A percentile compares a stretch with the other conserved stretches of the same genome.
Conservation (phyloP, 2,329 filamentous ascomycete genomes). For the Trichoderma citrinoviride region DNA sequence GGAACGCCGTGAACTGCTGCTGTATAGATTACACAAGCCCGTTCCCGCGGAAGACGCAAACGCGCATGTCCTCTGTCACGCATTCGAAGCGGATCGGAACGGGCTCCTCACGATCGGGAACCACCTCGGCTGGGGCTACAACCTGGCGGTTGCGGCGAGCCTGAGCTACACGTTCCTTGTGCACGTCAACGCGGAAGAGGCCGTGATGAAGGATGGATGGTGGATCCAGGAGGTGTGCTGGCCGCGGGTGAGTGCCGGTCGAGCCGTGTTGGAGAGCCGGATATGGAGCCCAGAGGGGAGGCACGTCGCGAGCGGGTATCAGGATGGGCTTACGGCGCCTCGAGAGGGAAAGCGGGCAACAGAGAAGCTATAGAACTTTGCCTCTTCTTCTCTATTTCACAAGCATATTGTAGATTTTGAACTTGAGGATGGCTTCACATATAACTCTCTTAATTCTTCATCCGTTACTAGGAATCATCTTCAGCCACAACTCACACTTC, state of each 20-base stretch:
- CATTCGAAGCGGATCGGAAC: slow-evolving; percentile 54
- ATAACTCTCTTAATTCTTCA: too few relatives aligned
- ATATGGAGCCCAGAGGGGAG: slow-evolving; percentile 54
- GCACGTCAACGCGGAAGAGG: slow-evolving; percentile 48
- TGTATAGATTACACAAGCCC: slow-evolving; percentile 49
- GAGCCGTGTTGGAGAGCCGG: slow-evolving; percentile 48
- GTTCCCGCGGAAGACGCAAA: slow-evolving; percentile 42
- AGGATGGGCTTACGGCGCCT: slow-evolving; percentile 47
- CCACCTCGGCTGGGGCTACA: slow-evolving; percentile 46
- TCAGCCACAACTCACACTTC: neutral
- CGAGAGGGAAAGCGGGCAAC: slow-evolving; percentile 20
- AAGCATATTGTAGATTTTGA: neutral
- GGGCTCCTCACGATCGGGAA: slow-evolving; percentile 52
- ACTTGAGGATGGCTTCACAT: too few relatives aligned
- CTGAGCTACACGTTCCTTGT: slow-evolving; percentile 53
- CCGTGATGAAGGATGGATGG: slow-evolving; percentile 50
- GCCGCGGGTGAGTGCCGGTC: slow-evolving; percentile 46
- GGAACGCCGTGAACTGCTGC: slow-evolving; percentile 48
- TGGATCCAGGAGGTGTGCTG: slow-evolving; percentile 55
- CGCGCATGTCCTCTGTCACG: slow-evolving; percentile 48
- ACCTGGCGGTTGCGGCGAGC: slow-evolving; percentile 43
- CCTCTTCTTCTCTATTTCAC: neutral
- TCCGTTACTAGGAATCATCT: too few relatives aligned
- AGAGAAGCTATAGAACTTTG: neutral
- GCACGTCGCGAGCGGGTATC: slow-evolving; percentile 54